Conservation (phyloP, 176 grass and related monocot species). For the Bolboschoenus planiculmis region DNA sequence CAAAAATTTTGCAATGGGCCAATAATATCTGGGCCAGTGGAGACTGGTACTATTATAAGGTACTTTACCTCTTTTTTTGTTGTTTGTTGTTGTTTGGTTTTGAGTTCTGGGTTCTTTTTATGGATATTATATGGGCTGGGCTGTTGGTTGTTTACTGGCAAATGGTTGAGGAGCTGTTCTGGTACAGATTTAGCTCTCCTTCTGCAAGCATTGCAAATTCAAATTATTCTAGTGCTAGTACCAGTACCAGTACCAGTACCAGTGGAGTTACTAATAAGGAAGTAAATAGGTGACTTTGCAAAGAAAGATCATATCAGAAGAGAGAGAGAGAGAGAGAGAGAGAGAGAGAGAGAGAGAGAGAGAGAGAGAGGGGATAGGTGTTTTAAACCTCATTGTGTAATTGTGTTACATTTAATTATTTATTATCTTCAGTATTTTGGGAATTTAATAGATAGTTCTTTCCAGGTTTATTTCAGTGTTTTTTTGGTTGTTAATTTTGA, state of each 20-base stretch:
- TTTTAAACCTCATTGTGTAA: not conserved
- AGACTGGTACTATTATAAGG: not conserved
- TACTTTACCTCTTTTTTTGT: no score
- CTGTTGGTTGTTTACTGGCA: not conserved
- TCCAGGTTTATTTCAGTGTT: not conserved
- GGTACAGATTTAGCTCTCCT: no score
- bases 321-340: no score
- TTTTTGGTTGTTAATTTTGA: not conserved
- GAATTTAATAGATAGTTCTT: not conserved
- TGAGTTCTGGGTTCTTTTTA: not conserved
- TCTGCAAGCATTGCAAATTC: no score
- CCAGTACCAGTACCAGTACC: not conserved
- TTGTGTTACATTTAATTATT: no score
- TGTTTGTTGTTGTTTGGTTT: not conserved
- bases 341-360: no score
- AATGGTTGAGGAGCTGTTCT: not conserved
- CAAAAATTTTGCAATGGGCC: not conserved
- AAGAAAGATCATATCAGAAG: no score
- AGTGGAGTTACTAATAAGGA: not conserved
- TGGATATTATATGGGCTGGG: not conserved
- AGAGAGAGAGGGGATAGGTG: no score
- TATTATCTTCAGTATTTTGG: not conserved
- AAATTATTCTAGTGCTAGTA: not conserved
- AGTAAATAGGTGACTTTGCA: not conserved
- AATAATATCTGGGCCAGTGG: not conserved